Conservation (phyloP, 176 grass and related monocot species). For the sorghum (Sorghum bicolor) region DNA sequence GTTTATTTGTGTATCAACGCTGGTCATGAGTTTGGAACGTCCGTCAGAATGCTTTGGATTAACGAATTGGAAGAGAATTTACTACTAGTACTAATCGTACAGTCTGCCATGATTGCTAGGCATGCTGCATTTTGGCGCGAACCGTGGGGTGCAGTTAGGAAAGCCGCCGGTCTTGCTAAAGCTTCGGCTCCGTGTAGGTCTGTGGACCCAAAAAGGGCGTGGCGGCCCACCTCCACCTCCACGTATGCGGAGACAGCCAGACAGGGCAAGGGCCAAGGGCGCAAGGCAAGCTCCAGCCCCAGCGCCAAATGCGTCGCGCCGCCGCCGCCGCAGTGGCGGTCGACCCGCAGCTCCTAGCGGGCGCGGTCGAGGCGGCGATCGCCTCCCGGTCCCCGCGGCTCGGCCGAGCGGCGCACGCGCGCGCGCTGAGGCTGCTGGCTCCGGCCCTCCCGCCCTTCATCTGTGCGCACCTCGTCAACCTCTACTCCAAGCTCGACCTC, state of each 20-base stretch:
- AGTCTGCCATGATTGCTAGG: too few species aligned
- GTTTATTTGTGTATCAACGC: background rate
- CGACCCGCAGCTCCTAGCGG: slow-evolving; percentile 52
- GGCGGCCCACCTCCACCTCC: too few species aligned
- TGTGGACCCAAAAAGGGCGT: too few species aligned
- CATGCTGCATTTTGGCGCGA: too few species aligned
- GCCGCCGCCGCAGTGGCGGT: background rate
- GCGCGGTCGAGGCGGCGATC: slow-evolving; percentile 49
- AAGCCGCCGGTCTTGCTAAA: too few species aligned
- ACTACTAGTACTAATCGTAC: too few species aligned
- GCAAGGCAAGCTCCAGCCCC: too few species aligned
- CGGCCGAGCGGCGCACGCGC: slow-evolving; percentile 65
- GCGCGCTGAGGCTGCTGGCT: slow-evolving; percentile 36
- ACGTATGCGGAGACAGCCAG: too few species aligned
- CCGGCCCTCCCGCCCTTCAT: slow-evolving; percentile 58
- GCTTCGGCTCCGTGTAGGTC: too few species aligned
- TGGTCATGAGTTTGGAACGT: background rate
- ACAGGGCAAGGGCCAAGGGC: too few species aligned
- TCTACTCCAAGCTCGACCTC: slow-evolving; percentile 86
- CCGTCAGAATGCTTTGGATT: background rate
- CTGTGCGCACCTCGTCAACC: slow-evolving; percentile 71
- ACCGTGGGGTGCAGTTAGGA: too few species aligned
- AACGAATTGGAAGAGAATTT: background rate
- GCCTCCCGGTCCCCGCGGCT: slow-evolving; percentile 40
- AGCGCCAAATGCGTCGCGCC: background rate